Evolutionary conservation across 768 basidiomycete species (phyloP), one percentile per base, ranked within the genome.

Genomic region (Harrya chromipes): DNA sequence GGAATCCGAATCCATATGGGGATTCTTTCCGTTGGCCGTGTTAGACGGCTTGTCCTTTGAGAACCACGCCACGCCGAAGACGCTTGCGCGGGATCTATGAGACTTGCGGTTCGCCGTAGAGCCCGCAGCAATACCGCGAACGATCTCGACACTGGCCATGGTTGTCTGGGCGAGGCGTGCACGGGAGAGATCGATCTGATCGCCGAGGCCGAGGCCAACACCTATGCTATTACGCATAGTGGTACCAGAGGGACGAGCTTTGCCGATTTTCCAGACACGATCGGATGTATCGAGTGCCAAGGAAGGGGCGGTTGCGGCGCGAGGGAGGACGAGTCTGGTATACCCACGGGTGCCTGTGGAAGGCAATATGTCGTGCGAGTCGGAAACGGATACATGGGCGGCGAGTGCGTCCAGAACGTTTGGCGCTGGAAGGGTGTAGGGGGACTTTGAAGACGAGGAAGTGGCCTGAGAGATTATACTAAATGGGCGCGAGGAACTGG

Each of bases 81-180:
- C 51, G 19, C 54, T 54, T 51, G 54, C 51, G 20, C 62, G 57
- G 33, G 59, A 53, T 34, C 41, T 67, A 26, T 47, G 50, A 1
- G 55, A 49, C 49, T 50, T 61, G 23, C 53, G 57, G 41, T 36
- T 23, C n/a, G 47, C 12, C 20, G 47, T 47, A 4, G 66, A 50
- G 6, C 53, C 54, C 59, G 57, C 47, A 59, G 76, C 49, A 59
- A 74, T 49, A 49, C 87, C 87, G 33, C 76, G 74, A 16, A 87
- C 81, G 27, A 90, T 80, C 60, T 90, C 87, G 36, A 95, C 82
- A 43, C 83, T 90, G 14, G 87, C 86, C 92, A 97, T 94, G 5
- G 87, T 91, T 6, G 84, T 85, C 63, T 90, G 87, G 7, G 91
- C 92, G 11, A 90, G 71, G 4, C 92, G 90, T 16, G 83, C 79